Conservation (phyloP, 73 alveolate species). For the Durusdinium trenchii region DNA sequence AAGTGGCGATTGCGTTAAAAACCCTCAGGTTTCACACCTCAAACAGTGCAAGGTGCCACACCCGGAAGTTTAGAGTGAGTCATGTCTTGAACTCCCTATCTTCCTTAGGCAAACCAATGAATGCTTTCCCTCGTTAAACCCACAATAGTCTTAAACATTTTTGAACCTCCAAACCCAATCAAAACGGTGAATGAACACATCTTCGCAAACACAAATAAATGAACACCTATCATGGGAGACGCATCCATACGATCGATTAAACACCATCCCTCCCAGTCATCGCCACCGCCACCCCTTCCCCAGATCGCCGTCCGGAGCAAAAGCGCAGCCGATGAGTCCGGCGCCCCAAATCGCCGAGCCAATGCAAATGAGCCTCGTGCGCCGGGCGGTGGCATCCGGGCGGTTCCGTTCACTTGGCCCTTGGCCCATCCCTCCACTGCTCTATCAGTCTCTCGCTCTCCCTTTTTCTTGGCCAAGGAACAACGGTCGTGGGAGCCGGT, state of each 20-base stretch:
- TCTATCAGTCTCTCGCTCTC: not conserved
- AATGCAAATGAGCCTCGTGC: constrained; percentile 12
- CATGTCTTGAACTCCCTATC: no score
- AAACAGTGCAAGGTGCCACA: no score
- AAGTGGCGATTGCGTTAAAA: no score
- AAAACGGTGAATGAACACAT: not conserved
- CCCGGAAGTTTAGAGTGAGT: no score
- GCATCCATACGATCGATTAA: not conserved
- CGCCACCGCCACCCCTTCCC: not conserved
- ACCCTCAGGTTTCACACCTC: no score
- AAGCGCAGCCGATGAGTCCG: constrained; percentile 76
- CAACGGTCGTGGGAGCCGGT: constrained; percentile 58
- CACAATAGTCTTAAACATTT: no score
- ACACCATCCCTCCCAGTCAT: not conserved
- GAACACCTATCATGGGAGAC: not conserved
- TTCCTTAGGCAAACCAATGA: no score
- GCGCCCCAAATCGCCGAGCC: constrained; percentile 79
- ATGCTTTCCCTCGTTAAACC: no score
- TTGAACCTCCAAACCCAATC: no score
- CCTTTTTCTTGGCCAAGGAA: not conserved
- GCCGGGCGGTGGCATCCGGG: not conserved
- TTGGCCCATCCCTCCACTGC: not conserved
- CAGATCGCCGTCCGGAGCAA: constrained; percentile 45
- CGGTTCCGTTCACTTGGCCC: not conserved
- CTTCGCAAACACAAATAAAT: not conserved